These are phyloP conservation scores for Trypanosoma vivax DNA, from an alignment of 208 protist species.

Conservation along the genomic window DNA sequence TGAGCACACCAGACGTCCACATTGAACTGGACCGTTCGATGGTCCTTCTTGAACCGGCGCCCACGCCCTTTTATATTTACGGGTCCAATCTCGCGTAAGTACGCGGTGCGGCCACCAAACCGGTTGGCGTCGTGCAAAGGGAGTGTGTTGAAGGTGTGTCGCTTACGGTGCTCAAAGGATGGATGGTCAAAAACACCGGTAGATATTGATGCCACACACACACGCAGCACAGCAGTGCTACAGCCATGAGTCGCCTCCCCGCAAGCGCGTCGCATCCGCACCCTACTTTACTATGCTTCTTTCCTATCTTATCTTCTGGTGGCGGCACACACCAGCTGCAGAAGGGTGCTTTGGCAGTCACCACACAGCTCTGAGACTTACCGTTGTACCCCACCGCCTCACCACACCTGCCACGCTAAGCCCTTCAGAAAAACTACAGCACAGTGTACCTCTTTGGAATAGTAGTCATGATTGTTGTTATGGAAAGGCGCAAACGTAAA, in stretches of 20 bases:
- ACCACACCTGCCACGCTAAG: no score
- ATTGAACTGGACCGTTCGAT: conserved; percentile 72
- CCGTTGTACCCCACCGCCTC: no score
- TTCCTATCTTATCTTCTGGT: no score
- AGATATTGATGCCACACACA: conserved; percentile 26
- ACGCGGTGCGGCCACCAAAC: conserved; percentile 78
- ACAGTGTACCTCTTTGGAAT: no score
- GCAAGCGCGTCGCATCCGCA: conserved; percentile 2
- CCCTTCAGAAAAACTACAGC: no score
- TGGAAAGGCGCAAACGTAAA: not conserved
- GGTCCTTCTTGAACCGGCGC: conserved; percentile 78
- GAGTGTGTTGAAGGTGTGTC: conserved; percentile 81
- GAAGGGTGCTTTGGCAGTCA: no score
- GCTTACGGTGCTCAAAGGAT: conserved; percentile 47
- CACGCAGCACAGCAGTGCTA: not conserved
- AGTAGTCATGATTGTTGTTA: no score
- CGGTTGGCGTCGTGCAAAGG: conserved; percentile 81
- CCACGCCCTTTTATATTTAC: conserved; percentile 67
- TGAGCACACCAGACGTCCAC: conserved; percentile 88
- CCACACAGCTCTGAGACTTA: no score
- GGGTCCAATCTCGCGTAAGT: conserved; percentile 78
- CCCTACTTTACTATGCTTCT: no score
- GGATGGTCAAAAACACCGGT: conserved; percentile 73
- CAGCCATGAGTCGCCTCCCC: not conserved
- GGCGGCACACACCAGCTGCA: no score